Base-by-base conservation (phyloP, 176 grass and related monocot species). In the Hyparrhenia diplandra region DNA sequence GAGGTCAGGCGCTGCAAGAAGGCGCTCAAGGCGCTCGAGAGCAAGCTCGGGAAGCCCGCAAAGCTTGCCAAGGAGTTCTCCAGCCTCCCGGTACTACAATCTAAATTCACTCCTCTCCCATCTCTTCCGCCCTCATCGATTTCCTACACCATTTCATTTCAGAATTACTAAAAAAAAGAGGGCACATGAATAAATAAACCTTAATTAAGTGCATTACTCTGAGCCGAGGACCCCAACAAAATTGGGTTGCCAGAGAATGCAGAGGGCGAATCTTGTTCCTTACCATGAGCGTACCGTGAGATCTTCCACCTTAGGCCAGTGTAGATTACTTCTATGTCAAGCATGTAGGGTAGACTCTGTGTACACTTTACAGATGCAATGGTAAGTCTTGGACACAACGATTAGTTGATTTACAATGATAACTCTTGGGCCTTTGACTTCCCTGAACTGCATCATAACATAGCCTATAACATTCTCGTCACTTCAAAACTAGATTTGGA, bases 71-170 rank as follows among this genome's bases (percentile, higher is more conserved):
- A 86, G 70, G 92, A 95, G 73, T 98, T 86, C 68, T 8, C 4
- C 28, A 13, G 32, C 17, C 88, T 98, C 61, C 92, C 88, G 90
- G 96, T 95, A n/a, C n/a, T n/a, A n/a, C n/a, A n/a, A 69, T 10
- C 1, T 23, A 67, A 2, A 49, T 1, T 14, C 5, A 1, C n/a
- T n/a, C n/a, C n/a, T 14, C 21, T 3, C 45, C 16, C 8, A 8
- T 23, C 21, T 5, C 0, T 67, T 71, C 64, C 14, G 13, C 45
- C 4, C 45, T 5, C 2, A 4, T 36, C 34, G 34, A 36, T 36
- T 36, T 36, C 34, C 34, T 36, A 42, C n/a, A 59, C 0, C 55
- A 59, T 59, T 59, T 13, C 9, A 8, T 2, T 55, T 55, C 20
- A n/a, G n/a, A n/a, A n/a, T n/a, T n/a, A n/a, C 51, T n/a, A 36